Evolutionary conservation across 129 eudicot species (phyloP), one percentile per base, ranked within the genome.

Genomic region (Chrysanthemum lavandulifolium): DNA sequence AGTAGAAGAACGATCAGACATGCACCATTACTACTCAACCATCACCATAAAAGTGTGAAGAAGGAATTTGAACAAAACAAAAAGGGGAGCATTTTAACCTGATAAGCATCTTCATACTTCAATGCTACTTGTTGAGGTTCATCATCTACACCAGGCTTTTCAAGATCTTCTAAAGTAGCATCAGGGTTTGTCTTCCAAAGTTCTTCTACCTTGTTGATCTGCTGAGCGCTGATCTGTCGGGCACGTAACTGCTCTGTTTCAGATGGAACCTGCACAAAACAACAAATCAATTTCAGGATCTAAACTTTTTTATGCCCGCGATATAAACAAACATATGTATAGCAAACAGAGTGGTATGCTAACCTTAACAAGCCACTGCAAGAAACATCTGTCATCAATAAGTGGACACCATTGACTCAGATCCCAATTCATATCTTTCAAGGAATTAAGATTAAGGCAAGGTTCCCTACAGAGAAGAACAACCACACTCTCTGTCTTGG

Each of bases 131-230:
- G 82, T 73, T 89, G 98, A 47, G 98, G 98, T 73, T 92, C 98
- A 65, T 95, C 99, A 78, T 95, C 99, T n/a, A 95, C 97, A 40
- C 99, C 99, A 83, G 99, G 99, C 86, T 95, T 95, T 88, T 95
- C 99, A 78, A 95, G 99, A 82, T 95, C 99, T 73, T 95, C 99
- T 71, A 95, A 67, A 31, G 96, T 76, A 49, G 99, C 99, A 86
- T 95, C 99, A 66, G 99, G 99, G 61, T 95, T 95, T 65, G 99
- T 80, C 83, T 95, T 95, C 99, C 99, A 95, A 51, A 95, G 96
- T 73, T 95, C 99, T 76, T 95, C 99, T 83, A 91, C 90, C 81
- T 89, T 89, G 53, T 89, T 89, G 50, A 89, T 89, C 76, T 89
- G 96, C 56, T 89, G 96, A 51, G 96, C 96, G 76, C 88, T 89